Conservation (phyloP, 1,284 basidiomycete species). For the Ganoderma multipileum region DNA sequence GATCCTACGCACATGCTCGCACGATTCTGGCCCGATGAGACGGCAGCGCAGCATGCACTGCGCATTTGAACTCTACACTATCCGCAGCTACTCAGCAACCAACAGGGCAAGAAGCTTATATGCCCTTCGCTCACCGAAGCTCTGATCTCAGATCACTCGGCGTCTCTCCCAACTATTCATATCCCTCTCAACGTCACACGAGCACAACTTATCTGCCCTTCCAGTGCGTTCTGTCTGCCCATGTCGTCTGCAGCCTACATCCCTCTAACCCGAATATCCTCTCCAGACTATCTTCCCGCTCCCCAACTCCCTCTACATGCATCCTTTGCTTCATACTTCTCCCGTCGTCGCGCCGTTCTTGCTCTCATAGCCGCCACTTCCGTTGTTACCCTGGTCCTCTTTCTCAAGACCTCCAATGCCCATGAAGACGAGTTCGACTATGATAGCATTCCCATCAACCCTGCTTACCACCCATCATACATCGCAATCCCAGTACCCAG, state of each 20-base stretch:
- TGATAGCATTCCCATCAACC: slow-evolving; percentile 14
- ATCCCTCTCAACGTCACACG: slow-evolving; percentile 25
- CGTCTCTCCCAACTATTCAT: slow-evolving; percentile 8
- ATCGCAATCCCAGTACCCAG: slow-evolving; percentile 33
- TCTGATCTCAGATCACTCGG: slow-evolving; percentile 3
- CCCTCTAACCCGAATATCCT: slow-evolving; percentile 33
- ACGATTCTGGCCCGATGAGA: background rate
- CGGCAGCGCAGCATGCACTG: background rate
- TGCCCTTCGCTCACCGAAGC: background rate
- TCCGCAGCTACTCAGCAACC: background rate
- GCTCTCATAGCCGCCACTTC: slow-evolving; percentile 29
- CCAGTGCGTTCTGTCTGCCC: slow-evolving; percentile 17
- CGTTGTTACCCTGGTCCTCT: slow-evolving; percentile 31
- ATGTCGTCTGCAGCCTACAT: slow-evolving; percentile 36
- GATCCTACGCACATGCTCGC: background rate
- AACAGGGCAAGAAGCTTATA: background rate
- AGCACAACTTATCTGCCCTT: slow-evolving; percentile 10
- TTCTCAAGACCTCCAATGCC: slow-evolving; percentile 22
- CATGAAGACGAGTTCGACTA: slow-evolving; percentile 26
- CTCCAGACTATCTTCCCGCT: slow-evolving; percentile 20
- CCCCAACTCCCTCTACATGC: slow-evolving; percentile 2
- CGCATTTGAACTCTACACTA: background rate
- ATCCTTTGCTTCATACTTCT: slow-evolving; percentile 20
- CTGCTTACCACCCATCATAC: slow-evolving; percentile 29
- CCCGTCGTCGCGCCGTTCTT: slow-evolving; percentile 33